Evolutionary conservation across 768 basidiomycete genomes (phyloP), one percentile per base, ranked within the genome.

Genomic region (Mycena metata): DNA sequence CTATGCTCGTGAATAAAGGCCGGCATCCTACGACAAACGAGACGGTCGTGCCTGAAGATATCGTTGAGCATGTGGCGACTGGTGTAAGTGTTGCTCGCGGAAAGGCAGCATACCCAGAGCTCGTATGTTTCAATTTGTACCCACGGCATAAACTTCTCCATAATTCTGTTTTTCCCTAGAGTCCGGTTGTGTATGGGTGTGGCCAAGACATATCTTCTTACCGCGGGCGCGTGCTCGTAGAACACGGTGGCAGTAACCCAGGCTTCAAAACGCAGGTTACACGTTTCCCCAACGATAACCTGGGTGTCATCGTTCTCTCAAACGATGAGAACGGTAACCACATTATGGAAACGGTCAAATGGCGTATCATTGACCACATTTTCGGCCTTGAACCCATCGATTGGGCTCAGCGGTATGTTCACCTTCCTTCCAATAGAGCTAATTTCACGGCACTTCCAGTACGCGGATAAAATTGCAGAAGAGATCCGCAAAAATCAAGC

Each of bases 181-280:
- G 80, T 56, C 77, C 81, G 0, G 79, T 75, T 35, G 79, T 82
- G 0, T 84, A 85, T 43, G 83, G 82, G 0, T 77, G 77, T 17
- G 83, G 78, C 7, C 83, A 84, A 69, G 78, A 75, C 70, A 67
- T 80, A 10, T 84, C 79, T 66, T 77, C 81, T 0, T 84, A 84
- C 57, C 80, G 77, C 30, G 83, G 83, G 6, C 79, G 79, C 56
- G 82, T 83, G 55, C 74, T 83, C 16, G 76, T 84, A 23, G 83
- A 84, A 55, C 84, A 85, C 71, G 82, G 82, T 5, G 83, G 84
- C 4, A 78, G 74, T 43, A 81, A 81, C 65, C 81, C 82, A 1
- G 83, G 83, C 1, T 84, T 75, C 67, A 75, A 75, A 30, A 74
- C 72, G 16, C 75, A 65, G 16, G 64, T 73, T 30, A 36, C 67